Conservation (phyloP, 2,329 filamentous ascomycete genomes). For the Curvularia eragrostidis region DNA sequence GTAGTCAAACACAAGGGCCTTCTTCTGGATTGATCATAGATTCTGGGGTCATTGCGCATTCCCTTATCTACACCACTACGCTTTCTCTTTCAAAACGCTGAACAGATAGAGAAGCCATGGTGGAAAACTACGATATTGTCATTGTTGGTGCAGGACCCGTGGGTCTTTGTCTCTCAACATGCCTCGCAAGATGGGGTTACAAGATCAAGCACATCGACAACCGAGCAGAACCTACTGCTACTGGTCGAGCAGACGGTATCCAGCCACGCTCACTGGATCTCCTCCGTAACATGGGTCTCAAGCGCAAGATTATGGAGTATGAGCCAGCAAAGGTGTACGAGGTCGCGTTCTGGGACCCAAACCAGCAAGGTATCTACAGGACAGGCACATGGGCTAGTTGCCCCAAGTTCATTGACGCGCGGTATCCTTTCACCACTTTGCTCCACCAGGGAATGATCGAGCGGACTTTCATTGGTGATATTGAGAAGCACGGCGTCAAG, state of each 20-base stretch:
- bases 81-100: not conserved
- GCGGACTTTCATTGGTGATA: conserved; percentile 66
- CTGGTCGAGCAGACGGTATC: conserved; percentile 88
- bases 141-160: conserved; percentile 90
- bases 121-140: conserved; percentile 70
- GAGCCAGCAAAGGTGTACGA: conserved; percentile 85
- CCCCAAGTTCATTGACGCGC: conserved; percentile 76
- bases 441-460: conserved; percentile 69
- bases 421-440: conserved; percentile 69
- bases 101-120: conserved; percentile 15
- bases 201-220: conserved; percentile 96
- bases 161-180: conserved; percentile 85
- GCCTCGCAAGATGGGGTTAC: conserved; percentile 90
- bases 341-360: conserved; percentile 70
- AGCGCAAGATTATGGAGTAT: conserved; percentile 85
- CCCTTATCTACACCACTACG: not conserved
- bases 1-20: conserved; percentile 3
- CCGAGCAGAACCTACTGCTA: conserved; percentile 80
- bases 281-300: conserved; percentile 86
- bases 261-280: conserved; percentile 89
- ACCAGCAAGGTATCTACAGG: conserved; percentile 60
- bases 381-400: conserved; percentile 83
- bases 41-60: conserved; percentile 4
- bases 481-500: conserved; percentile 63
- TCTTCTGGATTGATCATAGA: conserved; percentile 12